phyloP scores from a whole-genome alignment of 148 eudicot genomes.

The Silene uniflora region DNA sequence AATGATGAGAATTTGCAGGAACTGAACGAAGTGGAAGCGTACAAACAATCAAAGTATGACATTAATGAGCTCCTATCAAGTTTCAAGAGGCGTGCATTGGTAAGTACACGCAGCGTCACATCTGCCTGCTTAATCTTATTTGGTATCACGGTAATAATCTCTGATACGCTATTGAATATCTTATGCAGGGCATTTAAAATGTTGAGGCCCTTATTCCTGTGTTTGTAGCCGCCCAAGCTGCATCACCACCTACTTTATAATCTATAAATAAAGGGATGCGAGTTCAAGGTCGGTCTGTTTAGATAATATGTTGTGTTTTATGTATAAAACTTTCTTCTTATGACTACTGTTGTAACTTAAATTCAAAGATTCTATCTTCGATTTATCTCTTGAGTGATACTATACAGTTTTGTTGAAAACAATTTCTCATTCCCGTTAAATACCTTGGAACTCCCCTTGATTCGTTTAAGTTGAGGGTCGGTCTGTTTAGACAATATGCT shows the following conservation, averaged over 20 bases:
- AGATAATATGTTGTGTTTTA: background rate
- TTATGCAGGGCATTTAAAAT: conserved; percentile 6
- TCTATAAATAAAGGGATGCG: conserved; percentile 1
- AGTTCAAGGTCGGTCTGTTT: background rate
- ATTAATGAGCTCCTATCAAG: conserved; percentile 7
- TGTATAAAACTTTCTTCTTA: background rate
- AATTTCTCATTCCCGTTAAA: no score
- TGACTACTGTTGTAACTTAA: background rate
- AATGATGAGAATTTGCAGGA: conserved; percentile 12
- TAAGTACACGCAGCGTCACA: background rate
- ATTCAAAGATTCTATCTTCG: background rate
- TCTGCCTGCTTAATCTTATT: background rate
- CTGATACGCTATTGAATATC: background rate
- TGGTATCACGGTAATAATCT: background rate
- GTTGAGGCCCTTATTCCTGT: background rate
- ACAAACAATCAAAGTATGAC: conserved; percentile 17
- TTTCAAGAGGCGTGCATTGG: conserved; percentile 19
- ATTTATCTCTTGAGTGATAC: background rate
- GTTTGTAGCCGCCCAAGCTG: background rate
- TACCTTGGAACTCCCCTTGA: no score
- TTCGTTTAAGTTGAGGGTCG: no score
- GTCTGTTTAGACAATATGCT: no score
- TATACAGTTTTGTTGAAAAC: no score
- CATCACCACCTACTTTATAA: background rate
- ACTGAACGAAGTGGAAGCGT: conserved; percentile 10